Evolutionary conservation across 768 basidiomycete genomes (phyloP).

Genomic region (Macrolepiota fuliginosa): DNA sequence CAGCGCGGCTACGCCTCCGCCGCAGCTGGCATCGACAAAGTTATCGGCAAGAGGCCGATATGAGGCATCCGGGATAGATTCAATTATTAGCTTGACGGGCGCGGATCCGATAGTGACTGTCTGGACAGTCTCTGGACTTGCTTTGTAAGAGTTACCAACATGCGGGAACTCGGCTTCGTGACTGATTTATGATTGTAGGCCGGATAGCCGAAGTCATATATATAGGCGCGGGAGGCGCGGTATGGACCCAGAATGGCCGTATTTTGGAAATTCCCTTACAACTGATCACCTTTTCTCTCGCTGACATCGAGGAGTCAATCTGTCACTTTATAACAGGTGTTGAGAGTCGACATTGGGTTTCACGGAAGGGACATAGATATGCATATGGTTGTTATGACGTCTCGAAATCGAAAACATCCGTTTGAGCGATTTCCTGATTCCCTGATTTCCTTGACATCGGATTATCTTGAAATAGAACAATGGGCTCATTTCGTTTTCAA

Average conservation of each 20-base stretch:
- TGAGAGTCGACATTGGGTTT: background rate
- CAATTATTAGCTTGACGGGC: background rate
- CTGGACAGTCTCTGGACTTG: too few relatives aligned
- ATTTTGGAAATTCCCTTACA: background rate
- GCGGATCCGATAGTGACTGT: too few relatives aligned
- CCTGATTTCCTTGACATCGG: constrained; percentile 10
- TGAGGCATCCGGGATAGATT: background rate
- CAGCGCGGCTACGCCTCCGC: background rate
- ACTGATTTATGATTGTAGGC: background rate
- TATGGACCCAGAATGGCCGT: background rate
- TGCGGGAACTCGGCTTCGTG: background rate
- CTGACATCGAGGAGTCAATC: background rate
- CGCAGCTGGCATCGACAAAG: background rate
- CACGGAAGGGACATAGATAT: background rate
- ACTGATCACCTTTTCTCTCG: background rate
- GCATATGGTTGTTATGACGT: background rate
- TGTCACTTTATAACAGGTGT: background rate
- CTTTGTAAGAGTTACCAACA: background rate
- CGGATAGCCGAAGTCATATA: background rate
- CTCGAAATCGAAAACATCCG: background rate
- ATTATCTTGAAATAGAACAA: background rate
- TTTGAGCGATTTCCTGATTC: background rate
- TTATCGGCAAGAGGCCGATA: background rate
- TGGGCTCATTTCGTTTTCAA: too few relatives aligned
- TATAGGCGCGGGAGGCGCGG: background rate